These are phyloP conservation scores for Polytrichum commune DNA, from an alignment of 225 moss, liverwort and hornwort species.

Conservation along the genomic window DNA sequence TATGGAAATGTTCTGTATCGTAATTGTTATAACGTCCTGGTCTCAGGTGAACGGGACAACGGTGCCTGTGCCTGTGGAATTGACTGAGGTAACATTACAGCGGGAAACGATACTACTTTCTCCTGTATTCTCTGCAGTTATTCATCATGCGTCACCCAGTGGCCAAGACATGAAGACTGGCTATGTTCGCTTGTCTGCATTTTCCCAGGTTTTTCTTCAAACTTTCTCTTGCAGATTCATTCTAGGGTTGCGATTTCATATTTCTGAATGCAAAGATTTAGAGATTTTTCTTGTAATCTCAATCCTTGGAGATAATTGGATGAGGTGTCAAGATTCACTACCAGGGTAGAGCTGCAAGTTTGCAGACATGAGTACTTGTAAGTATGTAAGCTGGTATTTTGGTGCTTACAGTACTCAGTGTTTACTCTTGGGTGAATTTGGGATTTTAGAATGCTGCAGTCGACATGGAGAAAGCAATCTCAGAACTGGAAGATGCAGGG, in stretches of 20 bases:
- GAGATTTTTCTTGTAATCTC: too few species aligned
- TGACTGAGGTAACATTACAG: conserved; percentile 66
- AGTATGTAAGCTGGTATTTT: not conserved
- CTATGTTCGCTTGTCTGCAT: conserved; percentile 90
- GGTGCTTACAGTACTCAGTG: not conserved
- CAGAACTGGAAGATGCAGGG: conserved; percentile 62
- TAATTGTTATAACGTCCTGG: not conserved
- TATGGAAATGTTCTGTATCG: too few species aligned
- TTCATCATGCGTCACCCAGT: conserved; percentile 60
- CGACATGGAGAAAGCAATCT: conserved; percentile 84
- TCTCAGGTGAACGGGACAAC: conserved; percentile 23
- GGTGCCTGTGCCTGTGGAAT: conserved; percentile 25
- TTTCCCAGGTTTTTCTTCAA: conserved; percentile 65
- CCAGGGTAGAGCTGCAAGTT: too few species aligned
- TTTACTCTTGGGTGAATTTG: conserved; percentile 8
- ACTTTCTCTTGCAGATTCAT: not conserved
- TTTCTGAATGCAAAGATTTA: not conserved
- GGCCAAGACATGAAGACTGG: conserved; percentile 79
- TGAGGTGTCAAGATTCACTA: too few species aligned
- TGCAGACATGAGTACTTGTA: not conserved
- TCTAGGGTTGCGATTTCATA: not conserved
- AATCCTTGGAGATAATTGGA: too few species aligned
- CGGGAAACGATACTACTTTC: conserved; percentile 89
- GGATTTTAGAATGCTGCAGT: conserved; percentile 73
- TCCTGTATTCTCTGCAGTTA: conserved; percentile 83